Conservation (phyloP, 2,329 filamentous ascomycete genomes). For the Curvularia lunata region DNA sequence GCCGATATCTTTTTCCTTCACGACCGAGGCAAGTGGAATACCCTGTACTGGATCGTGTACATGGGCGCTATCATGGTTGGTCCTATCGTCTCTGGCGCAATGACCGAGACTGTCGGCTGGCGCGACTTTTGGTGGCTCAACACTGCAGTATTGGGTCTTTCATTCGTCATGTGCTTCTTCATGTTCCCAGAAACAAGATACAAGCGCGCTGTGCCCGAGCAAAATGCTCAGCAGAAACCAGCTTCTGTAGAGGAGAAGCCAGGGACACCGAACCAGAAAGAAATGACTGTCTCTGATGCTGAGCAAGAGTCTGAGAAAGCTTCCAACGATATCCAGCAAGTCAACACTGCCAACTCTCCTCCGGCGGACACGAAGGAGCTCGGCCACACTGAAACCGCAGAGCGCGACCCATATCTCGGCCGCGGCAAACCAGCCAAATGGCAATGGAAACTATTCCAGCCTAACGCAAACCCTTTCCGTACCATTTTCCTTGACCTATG, state of each 20-base stretch:
- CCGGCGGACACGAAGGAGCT: conserved; percentile 31
- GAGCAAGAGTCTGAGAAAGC: conserved; percentile 32
- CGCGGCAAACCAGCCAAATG: conserved; percentile 60
- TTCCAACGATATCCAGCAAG: conserved; percentile 35
- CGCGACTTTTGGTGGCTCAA: conserved; percentile 72
- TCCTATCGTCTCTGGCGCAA: conserved; percentile 65
- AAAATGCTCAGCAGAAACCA: conserved; percentile 19
- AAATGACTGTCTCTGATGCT: conserved; percentile 17
- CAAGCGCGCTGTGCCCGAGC: conserved; percentile 54
- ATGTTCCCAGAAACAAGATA: conserved; percentile 70
- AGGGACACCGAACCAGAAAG: conserved; percentile 17
- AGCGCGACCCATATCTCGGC: conserved; percentile 62
- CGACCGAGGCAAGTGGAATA: conserved; percentile 68
- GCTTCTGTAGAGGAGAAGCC: conserved; percentile 31
- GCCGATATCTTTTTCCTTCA: conserved; percentile 70
- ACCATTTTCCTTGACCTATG: conserved; percentile 62
- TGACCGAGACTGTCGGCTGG: conserved; percentile 66
- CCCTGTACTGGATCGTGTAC: conserved; percentile 66
- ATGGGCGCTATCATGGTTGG: conserved; percentile 66
- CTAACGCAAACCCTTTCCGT: conserved; percentile 54
- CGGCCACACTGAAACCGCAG: conserved; percentile 46
- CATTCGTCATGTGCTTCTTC: conserved; percentile 61
- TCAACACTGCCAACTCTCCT: conserved; percentile 27
- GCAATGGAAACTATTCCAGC: conserved; percentile 63
- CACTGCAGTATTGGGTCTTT: conserved; percentile 59